Evolutionary conservation across 495 filamentous ascomycete genomes (phyloP).

Genomic region (Penicillium roqueforti): DNA sequence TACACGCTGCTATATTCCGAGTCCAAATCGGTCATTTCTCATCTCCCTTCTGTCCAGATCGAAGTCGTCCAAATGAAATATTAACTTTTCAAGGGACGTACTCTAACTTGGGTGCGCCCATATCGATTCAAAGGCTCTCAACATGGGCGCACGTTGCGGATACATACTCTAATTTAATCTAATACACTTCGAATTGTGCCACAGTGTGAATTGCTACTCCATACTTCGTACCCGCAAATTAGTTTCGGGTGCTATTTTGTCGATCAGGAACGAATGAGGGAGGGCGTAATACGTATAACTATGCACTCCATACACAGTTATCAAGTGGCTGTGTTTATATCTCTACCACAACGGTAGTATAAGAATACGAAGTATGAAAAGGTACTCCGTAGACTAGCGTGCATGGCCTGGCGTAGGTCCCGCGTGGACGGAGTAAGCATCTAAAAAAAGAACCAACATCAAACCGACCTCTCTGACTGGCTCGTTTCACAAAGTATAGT

Average conservation of each 20-base stretch:
- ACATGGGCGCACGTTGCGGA: not conserved
- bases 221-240: not conserved
- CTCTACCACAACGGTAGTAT: too few relatives aligned
- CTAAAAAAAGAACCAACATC: slow-evolving; percentile 24
- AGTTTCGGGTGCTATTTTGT: not conserved
- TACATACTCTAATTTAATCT: not conserved
- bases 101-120: not conserved
- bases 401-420: not conserved
- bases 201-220: not conserved
- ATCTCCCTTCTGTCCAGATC: too few relatives aligned
- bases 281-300: not conserved
- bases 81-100: not conserved
- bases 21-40: not conserved
- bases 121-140: too few relatives aligned
- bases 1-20: not conserved
- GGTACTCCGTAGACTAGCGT: slow-evolving; percentile 2
- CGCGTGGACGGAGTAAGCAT: too few relatives aligned
- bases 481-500: too few relatives aligned
- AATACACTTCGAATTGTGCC: not conserved
- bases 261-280: slow-evolving; percentile 2
- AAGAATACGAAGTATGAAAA: not conserved
- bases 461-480: slow-evolving; percentile 6
- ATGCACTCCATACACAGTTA: too few relatives aligned
- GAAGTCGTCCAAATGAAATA: not conserved
- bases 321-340: too few relatives aligned